phyloP scores from a whole-genome alignment of 805 yeast genomes.

The Wickerhamomyces bovis region DNA sequence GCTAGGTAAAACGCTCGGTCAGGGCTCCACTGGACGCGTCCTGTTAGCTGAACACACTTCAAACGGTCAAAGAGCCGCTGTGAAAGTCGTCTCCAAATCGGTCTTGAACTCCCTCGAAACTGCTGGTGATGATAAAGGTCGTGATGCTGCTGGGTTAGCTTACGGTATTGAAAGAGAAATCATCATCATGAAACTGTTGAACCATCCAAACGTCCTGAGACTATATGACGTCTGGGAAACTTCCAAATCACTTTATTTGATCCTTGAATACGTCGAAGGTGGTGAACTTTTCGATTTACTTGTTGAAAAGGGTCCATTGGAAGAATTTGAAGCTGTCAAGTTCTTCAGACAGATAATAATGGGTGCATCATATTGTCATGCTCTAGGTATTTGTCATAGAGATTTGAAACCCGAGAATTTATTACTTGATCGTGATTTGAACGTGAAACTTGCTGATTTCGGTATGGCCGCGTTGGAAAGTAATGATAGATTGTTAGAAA shows the following conservation, averaged over 20 bases:
- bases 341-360: conserved; percentile 72
- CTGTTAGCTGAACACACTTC: conserved; percentile 62
- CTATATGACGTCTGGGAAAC: conserved; percentile 98
- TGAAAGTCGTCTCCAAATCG: conserved; percentile 72
- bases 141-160: conserved; percentile 63
- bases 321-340: conserved; percentile 67
- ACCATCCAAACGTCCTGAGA: conserved; percentile 90
- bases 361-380: conserved; percentile 79
- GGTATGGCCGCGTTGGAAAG: conserved; percentile 87
- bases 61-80: conserved; percentile 76
- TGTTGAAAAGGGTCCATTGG: conserved; percentile 60
- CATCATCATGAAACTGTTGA: conserved; percentile 90
- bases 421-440: conserved; percentile 56
- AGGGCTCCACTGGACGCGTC: conserved; percentile 81
- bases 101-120: conserved; percentile 32
- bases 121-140: conserved; percentile 30
- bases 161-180: conserved; percentile 97
- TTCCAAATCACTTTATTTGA: conserved; percentile 76
- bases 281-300: conserved; percentile 77
- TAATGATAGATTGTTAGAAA: conserved; percentile 62
- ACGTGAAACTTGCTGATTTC: conserved; percentile 77
- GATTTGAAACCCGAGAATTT: conserved; percentile 81
- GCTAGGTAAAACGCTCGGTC: conserved; percentile 70
- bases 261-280: conserved; percentile 81
- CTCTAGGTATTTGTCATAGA: conserved; percentile 74